Base-by-base conservation (phyloP, 805 yeast species). In the Myxozyma mucilagina region DNA sequence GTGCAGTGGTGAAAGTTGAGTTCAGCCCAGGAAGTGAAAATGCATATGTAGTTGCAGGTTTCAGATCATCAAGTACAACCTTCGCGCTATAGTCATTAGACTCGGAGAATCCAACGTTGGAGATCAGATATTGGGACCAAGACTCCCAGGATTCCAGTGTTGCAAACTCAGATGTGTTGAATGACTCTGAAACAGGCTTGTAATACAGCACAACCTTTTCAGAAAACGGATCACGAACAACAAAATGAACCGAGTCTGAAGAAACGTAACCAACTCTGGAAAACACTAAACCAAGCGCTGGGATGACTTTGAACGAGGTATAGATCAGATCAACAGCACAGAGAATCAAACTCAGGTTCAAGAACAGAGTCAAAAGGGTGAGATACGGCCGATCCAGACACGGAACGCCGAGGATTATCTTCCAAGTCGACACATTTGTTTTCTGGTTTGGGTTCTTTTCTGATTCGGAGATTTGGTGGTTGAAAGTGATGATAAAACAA, bases 191-290 rank as follows among this genome's bases (percentile, higher is more conserved):
- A 13, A 58, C 35, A n/a, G 36, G 53, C 20, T 58, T 56, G 44
- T 56, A 62, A 11, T 47, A 29, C 41, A 65, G 14, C 7, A 54
- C 13, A 6, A 50, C 53, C n/a, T 53, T 45, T 20, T 42, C 44
- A 14, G 49, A 32, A 14, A 39, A 39, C 16, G 67, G 66, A 14
- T 56, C 58, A 14, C 69, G 63, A 10, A 64, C 39, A 3, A 65
- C 47, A 18, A 67, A 36, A 6, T 60, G 43, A 10, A 65, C 69
- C 10, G 50, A 18, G 9, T 47, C 24, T 11, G 53, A 39, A 8
- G 67, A 47, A 11, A 67, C 69, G 32, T 64, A 61, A 7, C 69
- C 69, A 9, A 62, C 41, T 5, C 69, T 49, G 9, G 60, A 42
- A 34, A 61, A 64, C 20, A 52, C 48, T 13, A 67, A 55, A 11